Conservation (phyloP, 441 rosid genomes). For the Jatropha multifida region DNA sequence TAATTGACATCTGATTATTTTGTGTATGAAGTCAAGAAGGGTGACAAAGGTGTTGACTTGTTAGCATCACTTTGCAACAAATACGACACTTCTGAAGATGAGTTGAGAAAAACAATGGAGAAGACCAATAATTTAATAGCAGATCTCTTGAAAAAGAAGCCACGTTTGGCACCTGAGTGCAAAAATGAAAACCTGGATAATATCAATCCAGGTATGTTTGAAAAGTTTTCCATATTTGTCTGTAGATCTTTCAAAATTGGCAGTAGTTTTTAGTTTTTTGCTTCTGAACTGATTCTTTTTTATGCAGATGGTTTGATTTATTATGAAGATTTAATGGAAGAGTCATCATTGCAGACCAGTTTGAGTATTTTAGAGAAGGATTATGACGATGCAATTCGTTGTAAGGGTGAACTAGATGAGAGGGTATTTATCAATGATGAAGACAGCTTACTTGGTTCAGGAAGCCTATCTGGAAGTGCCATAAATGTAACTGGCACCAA, state of each 20-base stretch:
- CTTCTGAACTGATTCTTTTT: constrained; percentile 26
- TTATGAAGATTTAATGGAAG: constrained; percentile 81
- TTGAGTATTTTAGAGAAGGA: constrained; percentile 67
- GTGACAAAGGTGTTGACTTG: constrained; percentile 70
- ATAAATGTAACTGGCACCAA: constrained; percentile 55
- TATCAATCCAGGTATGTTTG: constrained; percentile 55
- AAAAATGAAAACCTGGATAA: constrained; percentile 59
- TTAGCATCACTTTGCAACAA: constrained; percentile 82
- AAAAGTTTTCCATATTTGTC: neutral
- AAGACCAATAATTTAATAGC: constrained; percentile 63
- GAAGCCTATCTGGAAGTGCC: constrained; percentile 74
- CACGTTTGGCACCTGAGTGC: constrained; percentile 58
- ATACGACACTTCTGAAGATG: constrained; percentile 79
- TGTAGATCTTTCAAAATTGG: neutral
- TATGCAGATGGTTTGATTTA: constrained; percentile 81
- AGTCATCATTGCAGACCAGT: constrained; percentile 57
- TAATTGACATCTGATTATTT: constrained; percentile 7
- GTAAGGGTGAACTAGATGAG: constrained; percentile 80
- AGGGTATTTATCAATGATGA: constrained; percentile 81
- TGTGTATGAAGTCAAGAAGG: constrained; percentile 52
- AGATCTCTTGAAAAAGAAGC: constrained; percentile 62
- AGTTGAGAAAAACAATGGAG: constrained; percentile 61
- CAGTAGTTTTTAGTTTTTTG: constrained; percentile 3
- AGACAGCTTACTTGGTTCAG: constrained; percentile 78
- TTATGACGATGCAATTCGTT: constrained; percentile 60